Base-by-base conservation (phyloP, 1,139 yeast genomes). In the Taphrina sp. region DNA sequence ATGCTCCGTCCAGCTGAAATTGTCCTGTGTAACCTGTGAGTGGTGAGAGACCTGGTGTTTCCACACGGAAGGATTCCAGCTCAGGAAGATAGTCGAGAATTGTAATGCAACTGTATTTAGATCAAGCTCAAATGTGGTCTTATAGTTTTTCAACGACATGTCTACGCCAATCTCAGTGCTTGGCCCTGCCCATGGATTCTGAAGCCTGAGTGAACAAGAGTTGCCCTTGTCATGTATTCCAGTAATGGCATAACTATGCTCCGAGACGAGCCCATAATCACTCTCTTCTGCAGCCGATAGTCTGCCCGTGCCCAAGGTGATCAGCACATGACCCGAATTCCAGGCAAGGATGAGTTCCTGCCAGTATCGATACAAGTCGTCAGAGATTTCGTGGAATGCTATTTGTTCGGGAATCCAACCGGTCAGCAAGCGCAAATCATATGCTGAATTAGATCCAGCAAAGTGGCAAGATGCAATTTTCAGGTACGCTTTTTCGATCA, bases 391-490 rank as follows among this genome's bases (percentile, higher is more conserved):
- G 4, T 64, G 64, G 1, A 78, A 65, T 4, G 73, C 63, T 0
- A 77, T 62, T 35, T 80, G 78, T 61, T 85, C 89, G 0, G 95
- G 95, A 2, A 83, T 66, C 84, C 87, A 88, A 0, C 90, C 89
- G 2, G 81, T 74, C 5, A 88, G 62, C 47, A 80, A 70, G 63
- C 71, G 85, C 0, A 86, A 78, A 64, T 86, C 96, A n/a, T 77
- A 72, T 1, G 88, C 85, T 66, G 86, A 80, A 66, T 88, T 87
- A 0, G 95, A 87, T 0, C 96, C 96, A 3, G 67, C 66, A 56
- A 81, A 79, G n/a, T 74, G 70, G 2, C 86, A 84, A 0, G 85
- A 84, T 71, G 76, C 72, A 0, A 83, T 68, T 61, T 79, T 79
- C 61, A 88, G 71, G 64, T 80, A 84, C 0, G 95, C 94, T 64